Evolutionary conservation across 352 stramenopile genomes (phyloP).

Genomic region (Nothophytophthora sp.): DNA sequence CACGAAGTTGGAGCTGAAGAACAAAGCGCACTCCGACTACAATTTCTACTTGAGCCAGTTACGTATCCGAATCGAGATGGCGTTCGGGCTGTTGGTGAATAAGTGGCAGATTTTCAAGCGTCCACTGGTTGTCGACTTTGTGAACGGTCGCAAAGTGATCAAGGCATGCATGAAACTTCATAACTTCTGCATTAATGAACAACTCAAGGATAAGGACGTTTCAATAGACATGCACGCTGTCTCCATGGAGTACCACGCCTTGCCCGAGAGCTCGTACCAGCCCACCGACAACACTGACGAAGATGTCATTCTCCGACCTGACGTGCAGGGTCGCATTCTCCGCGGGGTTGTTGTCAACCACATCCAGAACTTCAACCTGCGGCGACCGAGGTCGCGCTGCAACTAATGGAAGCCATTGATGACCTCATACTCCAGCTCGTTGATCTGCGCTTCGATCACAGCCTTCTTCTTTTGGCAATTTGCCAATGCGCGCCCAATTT

Average conservation of each 20-base stretch:
- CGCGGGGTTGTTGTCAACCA: not conserved
- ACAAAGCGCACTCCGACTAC: conserved; percentile 11
- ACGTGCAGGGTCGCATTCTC: not conserved
- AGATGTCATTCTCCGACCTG: not conserved
- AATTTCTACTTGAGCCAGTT: conserved; percentile 42
- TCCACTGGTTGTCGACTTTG: conserved; percentile 3
- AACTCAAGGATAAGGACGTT: not conserved
- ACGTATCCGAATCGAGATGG: conserved; percentile 47
- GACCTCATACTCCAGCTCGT: not conserved
- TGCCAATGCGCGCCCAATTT: not conserved
- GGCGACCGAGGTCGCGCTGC: not conserved
- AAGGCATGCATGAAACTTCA: conserved; percentile 1
- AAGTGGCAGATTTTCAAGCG: conserved; percentile 34
- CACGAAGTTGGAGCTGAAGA: conserved; percentile 3
- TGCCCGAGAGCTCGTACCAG: not conserved
- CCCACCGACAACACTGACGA: not conserved
- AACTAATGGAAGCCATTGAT: not conserved
- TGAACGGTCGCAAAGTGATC: conserved; percentile 1
- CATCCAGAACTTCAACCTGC: conserved; percentile 2
- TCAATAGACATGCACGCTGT: not conserved
- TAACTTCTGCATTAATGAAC: not conserved
- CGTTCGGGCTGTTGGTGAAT: conserved; percentile 22
- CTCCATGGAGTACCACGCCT: not conserved
- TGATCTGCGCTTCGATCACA: not conserved
- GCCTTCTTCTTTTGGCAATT: not conserved